Evolutionary conservation across 805 yeast species (phyloP).

Genomic region (Monosporozyma unispora): DNA sequence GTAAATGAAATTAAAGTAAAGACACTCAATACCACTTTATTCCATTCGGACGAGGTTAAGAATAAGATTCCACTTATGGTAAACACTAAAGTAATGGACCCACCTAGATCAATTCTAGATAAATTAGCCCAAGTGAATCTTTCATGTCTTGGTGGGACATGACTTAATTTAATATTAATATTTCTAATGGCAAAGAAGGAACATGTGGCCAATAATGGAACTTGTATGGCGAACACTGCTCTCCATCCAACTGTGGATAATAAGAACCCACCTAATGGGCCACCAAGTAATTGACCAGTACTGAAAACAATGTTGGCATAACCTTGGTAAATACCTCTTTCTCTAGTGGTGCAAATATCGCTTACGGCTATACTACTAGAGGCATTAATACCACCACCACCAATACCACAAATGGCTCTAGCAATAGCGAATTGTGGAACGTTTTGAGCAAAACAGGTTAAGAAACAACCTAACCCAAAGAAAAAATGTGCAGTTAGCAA

Average conservation of each 20-base stretch:
- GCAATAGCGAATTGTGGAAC: conserved; percentile 40
- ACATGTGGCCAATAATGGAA: conserved; percentile 36
- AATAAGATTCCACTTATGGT: conserved; percentile 39
- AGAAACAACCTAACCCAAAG: conserved; percentile 39
- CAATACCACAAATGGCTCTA: conserved; percentile 72
- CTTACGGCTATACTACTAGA: conserved; percentile 67
- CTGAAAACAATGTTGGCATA: conserved; percentile 69
- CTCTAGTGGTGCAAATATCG: conserved; percentile 66
- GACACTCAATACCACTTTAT: conserved; percentile 31
- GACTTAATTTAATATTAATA: conserved; percentile 39
- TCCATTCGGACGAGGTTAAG: conserved; percentile 42
- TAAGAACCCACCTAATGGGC: conserved; percentile 53
- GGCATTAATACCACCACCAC: conserved; percentile 83
- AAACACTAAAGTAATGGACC: conserved; percentile 51
- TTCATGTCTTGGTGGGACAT: conserved; percentile 40
- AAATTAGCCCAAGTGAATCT: conserved; percentile 39
- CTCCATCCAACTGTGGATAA: conserved; percentile 61
- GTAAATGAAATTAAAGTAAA: conserved; percentile 25
- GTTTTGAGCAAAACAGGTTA: conserved; percentile 32
- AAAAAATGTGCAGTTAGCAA: conserved; percentile 34
- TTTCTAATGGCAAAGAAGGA: conserved; percentile 31
- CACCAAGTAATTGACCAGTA: conserved; percentile 66
- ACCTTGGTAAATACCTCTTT: conserved; percentile 78
- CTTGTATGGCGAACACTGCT: conserved; percentile 41
- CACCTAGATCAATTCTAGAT: conserved; percentile 57